Base-by-base conservation (phyloP, 2,329 filamentous ascomycete species). In the Coniochaeta sp. region DNA sequence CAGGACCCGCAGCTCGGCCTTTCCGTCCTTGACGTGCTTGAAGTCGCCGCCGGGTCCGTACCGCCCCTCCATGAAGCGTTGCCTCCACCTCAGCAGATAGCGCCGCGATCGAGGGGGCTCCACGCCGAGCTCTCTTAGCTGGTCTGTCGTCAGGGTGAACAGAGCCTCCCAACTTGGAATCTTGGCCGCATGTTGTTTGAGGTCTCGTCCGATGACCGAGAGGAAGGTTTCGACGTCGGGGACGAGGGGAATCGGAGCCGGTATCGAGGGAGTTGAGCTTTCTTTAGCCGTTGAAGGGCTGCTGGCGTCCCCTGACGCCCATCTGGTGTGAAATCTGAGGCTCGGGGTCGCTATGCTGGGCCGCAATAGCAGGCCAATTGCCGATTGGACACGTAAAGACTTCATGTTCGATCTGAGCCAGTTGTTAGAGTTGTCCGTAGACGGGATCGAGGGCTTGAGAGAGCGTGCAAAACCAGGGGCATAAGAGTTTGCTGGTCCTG, bases 151-250 rank as follows among this genome's bases (percentile, higher is more conserved):
- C 64, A 95, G 81, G 54, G 87, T 87, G 81, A 98, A 98, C 54
- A 99, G 85, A 6, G 90, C 85, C 58, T 95, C 89, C 95, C 95
- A 98, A 12, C 89, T 88, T 2, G 90, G 86, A 68, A 99, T 91
- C 75, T 98, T 98, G 75, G 85, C 81, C 56, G 89, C 84, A 78
- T 97, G 91, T 70, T 89, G 86, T 69, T 83, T 87, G 68, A 97
- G 86, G 67, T 88, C 88, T 64, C 95, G 93, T 67, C 95, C 95
- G 75, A 98, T 97, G 62, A 97, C 81, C 38, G 84, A 91, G 63
- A 98, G 87, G 75, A 99, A 96, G 17, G 93, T 95, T 67, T 82
- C 72, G 44, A 91, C 86, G 72, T 97, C 88, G 34, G 93, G 93
- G 42, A 96, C 87, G 68, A 96, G 92, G 1, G 91, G 90, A 40